These are phyloP conservation scores for Terana coerulea DNA, from an alignment of 768 basidiomycete species.

Conservation along the genomic window DNA sequence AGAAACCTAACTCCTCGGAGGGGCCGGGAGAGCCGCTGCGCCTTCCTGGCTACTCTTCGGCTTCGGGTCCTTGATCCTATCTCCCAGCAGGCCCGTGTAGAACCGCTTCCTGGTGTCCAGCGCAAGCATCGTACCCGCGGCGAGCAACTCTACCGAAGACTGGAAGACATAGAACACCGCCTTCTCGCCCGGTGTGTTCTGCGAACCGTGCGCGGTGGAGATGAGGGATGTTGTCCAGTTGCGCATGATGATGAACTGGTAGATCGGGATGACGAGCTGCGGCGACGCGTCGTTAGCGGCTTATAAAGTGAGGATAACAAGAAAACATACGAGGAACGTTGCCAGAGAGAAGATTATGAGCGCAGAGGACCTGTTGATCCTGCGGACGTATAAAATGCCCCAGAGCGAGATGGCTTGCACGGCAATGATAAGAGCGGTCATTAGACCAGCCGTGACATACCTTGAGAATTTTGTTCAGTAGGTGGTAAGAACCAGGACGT, in stretches of 20 bases:
- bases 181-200: conserved; percentile 12
- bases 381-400: neutral
- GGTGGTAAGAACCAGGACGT: neutral
- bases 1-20: too few species aligned
- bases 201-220: conserved; percentile 6
- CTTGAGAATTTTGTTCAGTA: too few species aligned
- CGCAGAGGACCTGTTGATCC: neutral
- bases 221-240: neutral
- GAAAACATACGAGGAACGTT: conserved; percentile 9
- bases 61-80: conserved; percentile 3
- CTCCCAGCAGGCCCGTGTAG: conserved; percentile 1
- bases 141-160: conserved; percentile 12
- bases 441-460: neutral
- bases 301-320: neutral
- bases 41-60: too few species aligned
- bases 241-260: conserved; percentile 1
- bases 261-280: neutral
- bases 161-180: conserved; percentile 18
- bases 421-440: neutral
- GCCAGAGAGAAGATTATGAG: neutral
- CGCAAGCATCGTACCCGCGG: conserved; percentile 7
- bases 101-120: conserved; percentile 12
- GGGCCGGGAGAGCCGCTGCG: too few species aligned
- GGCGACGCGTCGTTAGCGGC: neutral
- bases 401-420: conserved; percentile 2